Conservation (phyloP, 2,329 filamentous ascomycete species). For the Trichoderma polysporum region DNA sequence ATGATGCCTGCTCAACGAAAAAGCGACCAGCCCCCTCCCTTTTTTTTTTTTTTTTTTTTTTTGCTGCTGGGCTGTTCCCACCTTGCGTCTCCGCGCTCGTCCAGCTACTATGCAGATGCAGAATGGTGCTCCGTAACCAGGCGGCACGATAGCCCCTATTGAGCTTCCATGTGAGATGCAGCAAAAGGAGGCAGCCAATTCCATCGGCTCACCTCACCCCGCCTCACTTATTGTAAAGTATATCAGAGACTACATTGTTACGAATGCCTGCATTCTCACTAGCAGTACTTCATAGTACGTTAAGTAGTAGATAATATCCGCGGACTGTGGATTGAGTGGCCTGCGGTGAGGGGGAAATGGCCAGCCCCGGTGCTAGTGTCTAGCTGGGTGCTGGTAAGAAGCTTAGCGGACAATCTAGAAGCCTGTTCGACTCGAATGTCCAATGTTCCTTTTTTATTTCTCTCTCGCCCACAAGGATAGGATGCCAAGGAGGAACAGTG, state of each 20-base stretch:
- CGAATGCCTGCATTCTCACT: neutral
- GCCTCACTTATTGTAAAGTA: neutral
- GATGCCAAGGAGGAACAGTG: neutral
- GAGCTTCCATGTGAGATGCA: neutral
- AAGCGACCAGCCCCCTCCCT: neutral
- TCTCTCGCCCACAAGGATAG: too few species aligned
- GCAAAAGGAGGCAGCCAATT: neutral
- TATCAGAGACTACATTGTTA: too few species aligned
- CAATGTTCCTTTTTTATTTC: neutral
- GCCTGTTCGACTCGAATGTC: neutral
- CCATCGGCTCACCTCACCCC: neutral
- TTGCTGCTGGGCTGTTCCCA: neutral
- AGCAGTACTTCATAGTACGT: neutral
- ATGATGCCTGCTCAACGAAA: neutral
- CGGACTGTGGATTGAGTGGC: neutral
- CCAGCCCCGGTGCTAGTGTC: neutral
- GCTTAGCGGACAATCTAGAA: slow-evolving; percentile 9
- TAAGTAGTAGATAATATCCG: neutral
- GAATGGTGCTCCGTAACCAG: neutral
- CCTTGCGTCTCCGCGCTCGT: neutral
- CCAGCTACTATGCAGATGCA: neutral
- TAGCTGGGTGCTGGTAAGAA: neutral
- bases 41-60: too few species aligned
- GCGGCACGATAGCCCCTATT: neutral
- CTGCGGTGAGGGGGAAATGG: slow-evolving; percentile 7